phyloP scores from a whole-genome alignment of 1,284 basidiomycete genomes.

The Cutaneotrichosporon sp. region DNA sequence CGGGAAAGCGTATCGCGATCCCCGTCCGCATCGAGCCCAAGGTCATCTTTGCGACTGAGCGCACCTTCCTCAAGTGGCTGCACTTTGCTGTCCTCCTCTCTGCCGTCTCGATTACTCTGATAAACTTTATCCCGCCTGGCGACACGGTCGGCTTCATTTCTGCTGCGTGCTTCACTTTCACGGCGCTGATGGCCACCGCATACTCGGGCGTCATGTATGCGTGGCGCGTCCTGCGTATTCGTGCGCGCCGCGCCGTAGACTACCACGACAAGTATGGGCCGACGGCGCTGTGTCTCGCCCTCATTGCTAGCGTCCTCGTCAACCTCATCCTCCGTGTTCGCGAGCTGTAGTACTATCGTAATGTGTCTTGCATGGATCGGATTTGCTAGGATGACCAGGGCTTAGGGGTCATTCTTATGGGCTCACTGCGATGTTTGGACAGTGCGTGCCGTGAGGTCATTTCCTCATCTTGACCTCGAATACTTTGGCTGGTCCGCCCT shows the following conservation, averaged over 20 bases:
- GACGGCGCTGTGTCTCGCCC: slow-evolving; percentile 67
- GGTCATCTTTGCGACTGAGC: slow-evolving; percentile 87
- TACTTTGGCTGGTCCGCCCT: too few species aligned
- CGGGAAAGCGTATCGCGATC: slow-evolving; percentile 86
- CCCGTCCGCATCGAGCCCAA: slow-evolving; percentile 96
- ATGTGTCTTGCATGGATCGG: neutral
- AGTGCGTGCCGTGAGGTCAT: too few species aligned
- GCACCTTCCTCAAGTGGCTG: slow-evolving; percentile 72
- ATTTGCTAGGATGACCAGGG: neutral
- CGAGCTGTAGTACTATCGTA: slow-evolving; percentile 33
- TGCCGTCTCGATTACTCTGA: slow-evolving; percentile 80
- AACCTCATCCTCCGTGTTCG: slow-evolving; percentile 62
- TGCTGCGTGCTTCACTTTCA: slow-evolving; percentile 81
- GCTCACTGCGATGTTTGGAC: too few species aligned
- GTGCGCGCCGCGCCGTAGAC: slow-evolving; percentile 67
- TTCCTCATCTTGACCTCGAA: too few species aligned
- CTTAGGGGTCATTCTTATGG: too few species aligned
- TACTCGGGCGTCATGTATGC: slow-evolving; percentile 87
- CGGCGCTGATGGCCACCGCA: slow-evolving; percentile 82
- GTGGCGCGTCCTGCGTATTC: slow-evolving; percentile 75
- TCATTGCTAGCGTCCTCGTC: slow-evolving; percentile 69
- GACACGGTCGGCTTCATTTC: slow-evolving; percentile 79
- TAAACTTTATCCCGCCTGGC: slow-evolving; percentile 79
- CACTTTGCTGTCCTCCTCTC: slow-evolving; percentile 87
- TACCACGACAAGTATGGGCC: slow-evolving; percentile 89